phyloP scores from a whole-genome alignment of 2,329 filamentous ascomycete genomes.

The Coniochaeta sp. region DNA sequence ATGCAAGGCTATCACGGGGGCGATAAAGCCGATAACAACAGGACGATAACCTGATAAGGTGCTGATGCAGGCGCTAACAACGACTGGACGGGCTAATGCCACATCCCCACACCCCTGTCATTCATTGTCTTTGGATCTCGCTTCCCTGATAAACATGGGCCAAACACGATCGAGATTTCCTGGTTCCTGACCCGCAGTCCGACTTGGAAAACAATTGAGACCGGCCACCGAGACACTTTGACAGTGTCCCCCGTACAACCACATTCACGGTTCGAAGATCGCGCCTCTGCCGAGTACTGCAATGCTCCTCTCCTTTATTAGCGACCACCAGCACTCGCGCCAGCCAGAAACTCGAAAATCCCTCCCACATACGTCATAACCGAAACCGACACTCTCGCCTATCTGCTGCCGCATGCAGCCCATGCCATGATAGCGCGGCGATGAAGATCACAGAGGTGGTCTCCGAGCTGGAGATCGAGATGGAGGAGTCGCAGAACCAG shows the following conservation, averaged over 20 bases:
- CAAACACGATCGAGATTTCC: background rate
- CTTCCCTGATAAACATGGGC: background rate
- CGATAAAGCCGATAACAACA: background rate
- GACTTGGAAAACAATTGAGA: background rate
- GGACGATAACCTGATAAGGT: too few relatives aligned
- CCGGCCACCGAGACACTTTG: too few relatives aligned
- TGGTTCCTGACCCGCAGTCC: background rate
- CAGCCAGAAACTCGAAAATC: background rate
- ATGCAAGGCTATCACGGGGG: slow-evolving; percentile 1
- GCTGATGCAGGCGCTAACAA: background rate
- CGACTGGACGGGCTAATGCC: background rate
- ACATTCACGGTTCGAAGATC: background rate
- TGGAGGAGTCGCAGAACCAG: slow-evolving; percentile 69
- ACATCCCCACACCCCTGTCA: too few relatives aligned
- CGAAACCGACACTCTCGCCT: too few relatives aligned
- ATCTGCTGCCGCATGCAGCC: too few relatives aligned
- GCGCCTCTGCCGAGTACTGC: background rate
- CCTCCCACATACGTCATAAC: slow-evolving; percentile 5
- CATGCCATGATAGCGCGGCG: slow-evolving; percentile 32
- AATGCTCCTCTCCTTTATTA: background rate
- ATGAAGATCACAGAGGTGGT: slow-evolving; percentile 44
- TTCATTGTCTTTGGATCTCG: background rate
- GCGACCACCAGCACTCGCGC: background rate
- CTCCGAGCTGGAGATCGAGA: slow-evolving; percentile 51
- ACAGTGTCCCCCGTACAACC: background rate